Percentiles rank a stretch among this genome's conserved stretches.
Evolutionary conservation across 768 basidiomycete genomes (phyloP).

Genomic region (Trametes meyenii): DNA sequence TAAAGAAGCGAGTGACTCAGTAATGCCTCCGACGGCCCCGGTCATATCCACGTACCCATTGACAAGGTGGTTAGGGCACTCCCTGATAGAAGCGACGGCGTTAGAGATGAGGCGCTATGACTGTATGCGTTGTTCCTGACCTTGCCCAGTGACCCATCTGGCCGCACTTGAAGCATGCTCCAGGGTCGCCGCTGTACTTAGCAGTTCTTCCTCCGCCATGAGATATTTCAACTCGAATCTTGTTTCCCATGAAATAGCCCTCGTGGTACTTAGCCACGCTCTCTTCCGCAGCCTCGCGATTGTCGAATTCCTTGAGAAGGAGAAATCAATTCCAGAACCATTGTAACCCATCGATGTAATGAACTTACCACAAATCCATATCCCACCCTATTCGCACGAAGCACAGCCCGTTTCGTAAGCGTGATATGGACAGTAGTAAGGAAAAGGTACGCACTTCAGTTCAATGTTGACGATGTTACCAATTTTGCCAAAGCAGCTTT

Average conservation of each 20-base stretch:
- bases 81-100: constrained; percentile 45
- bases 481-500: constrained; percentile 85
- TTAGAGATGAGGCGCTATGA: not conserved
- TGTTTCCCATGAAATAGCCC: constrained; percentile 91
- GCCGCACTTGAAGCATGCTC: constrained; percentile 87
- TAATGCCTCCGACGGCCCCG: not conserved
- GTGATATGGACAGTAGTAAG: not conserved
- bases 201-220: constrained; percentile 82
- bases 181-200: constrained; percentile 83
- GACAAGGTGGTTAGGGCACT: constrained; percentile 63
- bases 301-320: constrained; percentile 75
- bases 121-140: constrained; percentile 42
- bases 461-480: constrained; percentile 77
- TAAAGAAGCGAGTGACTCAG: constrained; percentile 5
- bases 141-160: constrained; percentile 89
- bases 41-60: constrained; percentile 47
- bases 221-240: constrained; percentile 85
- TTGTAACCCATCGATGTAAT: not conserved
- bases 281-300: constrained; percentile 77
- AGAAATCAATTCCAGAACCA: constrained; percentile 1
- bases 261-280: constrained; percentile 88
- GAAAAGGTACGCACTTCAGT: constrained; percentile 64
- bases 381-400: constrained; percentile 57
- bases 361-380: constrained; percentile 87
- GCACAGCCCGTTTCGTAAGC: constrained; percentile 26